phyloP scores from a whole-genome alignment of 495 filamentous ascomycete genomes.

The Parachaetomium inaequale region DNA sequence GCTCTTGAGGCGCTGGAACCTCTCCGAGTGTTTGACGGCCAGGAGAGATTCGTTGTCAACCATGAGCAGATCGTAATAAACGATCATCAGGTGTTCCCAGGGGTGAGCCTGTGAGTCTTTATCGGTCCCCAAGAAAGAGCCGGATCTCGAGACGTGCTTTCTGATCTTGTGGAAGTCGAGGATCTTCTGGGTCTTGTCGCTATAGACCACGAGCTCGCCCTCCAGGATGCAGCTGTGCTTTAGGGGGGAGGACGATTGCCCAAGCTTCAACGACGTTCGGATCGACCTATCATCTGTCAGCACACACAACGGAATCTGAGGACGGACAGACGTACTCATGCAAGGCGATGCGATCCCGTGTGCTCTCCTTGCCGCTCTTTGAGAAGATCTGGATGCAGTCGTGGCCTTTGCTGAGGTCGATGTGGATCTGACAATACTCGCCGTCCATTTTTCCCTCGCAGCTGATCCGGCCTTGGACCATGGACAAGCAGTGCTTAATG shows the following conservation, averaged over 20 bases:
- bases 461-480: constrained; percentile 60
- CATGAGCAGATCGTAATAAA: constrained; percentile 76
- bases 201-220: constrained; percentile 77
- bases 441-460: constrained; percentile 84
- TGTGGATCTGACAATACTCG: constrained; percentile 84
- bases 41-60: constrained; percentile 66
- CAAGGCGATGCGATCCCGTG: constrained; percentile 59
- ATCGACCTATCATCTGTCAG: constrained; percentile 39
- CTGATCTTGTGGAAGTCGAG: constrained; percentile 75
- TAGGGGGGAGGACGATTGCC: constrained; percentile 53
- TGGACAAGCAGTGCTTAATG: constrained; percentile 68
- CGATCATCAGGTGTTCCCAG: constrained; percentile 76
- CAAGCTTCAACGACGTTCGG: constrained; percentile 55
- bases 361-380: constrained; percentile 88
- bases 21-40: constrained; percentile 53
- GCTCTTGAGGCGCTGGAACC: constrained; percentile 56
- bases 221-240: constrained; percentile 68
- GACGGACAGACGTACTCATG: constrained; percentile 44
- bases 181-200: constrained; percentile 56
- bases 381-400: constrained; percentile 74
- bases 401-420: constrained; percentile 57
- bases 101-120: constrained; percentile 68
- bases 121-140: constrained; percentile 61
- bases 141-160: constrained; percentile 72
- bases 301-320: not conserved